phyloP scores from a whole-genome alignment of 495 filamentous ascomycete species.

The Podospora fimiseda region DNA sequence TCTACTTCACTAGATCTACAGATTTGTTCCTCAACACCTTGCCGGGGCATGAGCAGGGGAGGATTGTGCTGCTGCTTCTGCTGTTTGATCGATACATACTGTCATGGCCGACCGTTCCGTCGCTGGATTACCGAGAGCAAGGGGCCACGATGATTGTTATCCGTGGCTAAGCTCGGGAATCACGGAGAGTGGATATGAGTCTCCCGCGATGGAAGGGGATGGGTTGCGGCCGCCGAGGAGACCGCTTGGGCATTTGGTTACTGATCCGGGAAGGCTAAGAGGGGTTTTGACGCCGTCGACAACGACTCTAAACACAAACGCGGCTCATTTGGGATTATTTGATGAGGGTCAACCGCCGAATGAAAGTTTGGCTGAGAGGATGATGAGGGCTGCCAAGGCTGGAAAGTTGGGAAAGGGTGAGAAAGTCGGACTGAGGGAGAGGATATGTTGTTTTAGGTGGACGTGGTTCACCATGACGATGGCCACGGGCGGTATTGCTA shows the following conservation, averaged over 20 bases:
- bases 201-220: not conserved
- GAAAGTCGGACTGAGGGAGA: constrained; percentile 37
- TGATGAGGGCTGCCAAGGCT: constrained; percentile 20
- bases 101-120: not conserved
- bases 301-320: not conserved
- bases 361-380: constrained; percentile 27
- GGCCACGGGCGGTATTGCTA: constrained; percentile 81
- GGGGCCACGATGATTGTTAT: not conserved
- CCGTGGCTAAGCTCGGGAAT: not conserved
- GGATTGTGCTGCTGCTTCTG: not conserved
- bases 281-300: not conserved
- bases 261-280: not conserved
- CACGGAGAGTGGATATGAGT: not conserved
- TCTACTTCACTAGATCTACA: not conserved
- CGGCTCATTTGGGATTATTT: not conserved
- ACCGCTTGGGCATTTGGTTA: too few species aligned
- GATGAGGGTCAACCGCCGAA: constrained; percentile 6
- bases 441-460: constrained; percentile 50
- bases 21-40: not conserved
- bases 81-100: not conserved
- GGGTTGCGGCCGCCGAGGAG: not conserved
- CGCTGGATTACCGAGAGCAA: not conserved
- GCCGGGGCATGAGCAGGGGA: not conserved
- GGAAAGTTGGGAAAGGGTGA: constrained; percentile 3
- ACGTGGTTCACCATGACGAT: constrained; percentile 73